Evolutionary conservation across 805 yeast species (phyloP), one percentile per base, ranked within the genome.

Genomic region (Zygosaccharomyces pseudorouxii): DNA sequence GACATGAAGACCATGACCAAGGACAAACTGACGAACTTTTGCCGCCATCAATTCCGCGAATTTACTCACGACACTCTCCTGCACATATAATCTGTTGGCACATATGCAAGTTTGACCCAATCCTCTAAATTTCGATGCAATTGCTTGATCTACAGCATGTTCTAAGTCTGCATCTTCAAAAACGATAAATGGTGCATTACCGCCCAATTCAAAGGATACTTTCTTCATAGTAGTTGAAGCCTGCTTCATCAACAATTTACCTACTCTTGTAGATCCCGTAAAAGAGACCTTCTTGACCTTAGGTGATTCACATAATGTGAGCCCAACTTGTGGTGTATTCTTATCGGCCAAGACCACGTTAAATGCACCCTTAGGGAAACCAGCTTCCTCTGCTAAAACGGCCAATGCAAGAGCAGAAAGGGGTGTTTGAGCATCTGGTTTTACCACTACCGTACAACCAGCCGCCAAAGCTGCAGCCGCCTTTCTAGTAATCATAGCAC

Each of bases 71-170:
- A 80, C 64, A 2, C 71, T 66, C 38, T 72, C 66, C 50, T 81
- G 84, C 20, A 81, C 79, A 55, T 77, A 81, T 4, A 81, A 55
- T 56, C 83, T 71, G 60, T 80, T 79, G 45, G 83, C 82, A 64
- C 83, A 79, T 20, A 80, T 79, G 68, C 87, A 81, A 1, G 84
- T 80, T 60, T 81, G 86, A 33, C 86, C 86, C 59, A 80, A 68
- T 33, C 80, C 72, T 63, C 83, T 73, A 63, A 81, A 80, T 57
- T 80, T 81, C 28, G 82, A 74, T 4, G 77, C 79, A 35, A 77
- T 61, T 1, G 79, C 76, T 51, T 71, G 72, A 20, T 70, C 74
- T 3, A 80, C 81, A 1, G 85, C 84, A 28, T 67, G 62, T 43
- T 80, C 82, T 10, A 81, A 55, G 53, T 78, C 77, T 8, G 82